Percentiles rank a stretch among this genome's conserved stretches.
Evolutionary conservation across 2,329 filamentous ascomycete species (phyloP).

Genomic region (Hortaea werneckii): DNA sequence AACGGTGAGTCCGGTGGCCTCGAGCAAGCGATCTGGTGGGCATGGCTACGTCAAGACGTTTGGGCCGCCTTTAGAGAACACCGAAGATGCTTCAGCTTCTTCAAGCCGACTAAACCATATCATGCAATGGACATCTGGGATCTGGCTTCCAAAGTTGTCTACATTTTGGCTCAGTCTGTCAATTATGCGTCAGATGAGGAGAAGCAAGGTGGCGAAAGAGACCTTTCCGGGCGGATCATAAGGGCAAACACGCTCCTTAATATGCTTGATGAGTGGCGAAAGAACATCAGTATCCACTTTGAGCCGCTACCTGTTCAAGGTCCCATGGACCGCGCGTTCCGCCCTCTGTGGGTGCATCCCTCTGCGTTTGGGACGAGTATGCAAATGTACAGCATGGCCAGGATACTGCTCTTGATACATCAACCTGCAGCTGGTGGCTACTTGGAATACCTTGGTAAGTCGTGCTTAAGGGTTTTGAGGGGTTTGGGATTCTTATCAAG

Average conservation of each 20-base stretch:
- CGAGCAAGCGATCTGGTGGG: constrained; percentile 53
- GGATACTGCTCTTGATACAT: constrained; percentile 44
- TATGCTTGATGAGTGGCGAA: constrained; percentile 42
- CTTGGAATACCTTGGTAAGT: constrained; percentile 32
- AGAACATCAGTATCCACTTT: constrained; percentile 36
- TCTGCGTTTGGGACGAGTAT: constrained; percentile 37
- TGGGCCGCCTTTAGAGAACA: constrained; percentile 54
- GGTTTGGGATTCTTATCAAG: too few relatives aligned
- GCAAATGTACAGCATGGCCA: constrained; percentile 44
- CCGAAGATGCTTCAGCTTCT: constrained; percentile 48
- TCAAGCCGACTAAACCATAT: constrained; percentile 43
- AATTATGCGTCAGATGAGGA: constrained; percentile 49
- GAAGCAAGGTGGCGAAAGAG: constrained; percentile 32
- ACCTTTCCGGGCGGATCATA: constrained; percentile 32
- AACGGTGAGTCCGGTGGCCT: constrained; percentile 49
- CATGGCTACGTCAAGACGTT: constrained; percentile 55
- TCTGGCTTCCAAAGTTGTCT: constrained; percentile 44
- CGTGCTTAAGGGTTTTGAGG: neutral
- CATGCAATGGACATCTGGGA: constrained; percentile 43
- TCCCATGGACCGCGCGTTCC: constrained; percentile 36
- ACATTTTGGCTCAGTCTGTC: constrained; percentile 46
- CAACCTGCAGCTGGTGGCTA: constrained; percentile 42
- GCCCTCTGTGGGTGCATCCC: constrained; percentile 44
- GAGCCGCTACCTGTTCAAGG: constrained; percentile 29
- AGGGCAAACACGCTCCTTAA: constrained; percentile 33